phyloP scores from a whole-genome alignment of 2,329 filamentous ascomycete genomes.

The Diaporthe aspalathi region DNA sequence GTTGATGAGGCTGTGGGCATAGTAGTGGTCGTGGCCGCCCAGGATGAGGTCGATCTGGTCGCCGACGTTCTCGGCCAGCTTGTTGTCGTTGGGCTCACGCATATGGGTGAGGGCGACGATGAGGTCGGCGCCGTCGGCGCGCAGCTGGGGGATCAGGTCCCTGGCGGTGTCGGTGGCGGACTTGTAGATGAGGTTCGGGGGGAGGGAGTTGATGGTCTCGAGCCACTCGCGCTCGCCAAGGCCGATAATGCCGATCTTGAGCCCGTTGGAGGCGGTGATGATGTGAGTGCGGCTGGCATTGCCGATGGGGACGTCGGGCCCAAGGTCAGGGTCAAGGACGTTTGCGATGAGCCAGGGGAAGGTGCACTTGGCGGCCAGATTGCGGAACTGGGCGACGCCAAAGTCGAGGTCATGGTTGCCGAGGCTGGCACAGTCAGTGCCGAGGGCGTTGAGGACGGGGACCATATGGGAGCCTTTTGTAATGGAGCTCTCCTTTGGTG shows the following conservation, averaged over 20 bases:
- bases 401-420: slow-evolving; percentile 96
- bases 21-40: slow-evolving; percentile 92
- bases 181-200: slow-evolving; percentile 83
- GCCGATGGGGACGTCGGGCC: slow-evolving; percentile 78
- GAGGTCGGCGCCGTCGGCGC: slow-evolving; percentile 83
- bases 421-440: slow-evolving; percentile 83
- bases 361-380: slow-evolving; percentile 77
- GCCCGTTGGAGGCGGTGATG: slow-evolving; percentile 82
- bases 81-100: slow-evolving; percentile 89
- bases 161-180: slow-evolving; percentile 81
- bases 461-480: slow-evolving; percentile 95
- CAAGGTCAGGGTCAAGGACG: slow-evolving; percentile 84
- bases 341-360: slow-evolving; percentile 95
- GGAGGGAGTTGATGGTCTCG: slow-evolving; percentile 87
- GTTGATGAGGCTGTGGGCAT: slow-evolving; percentile 80
- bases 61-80: slow-evolving; percentile 79
- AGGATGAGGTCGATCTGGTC: slow-evolving; percentile 87
- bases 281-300: slow-evolving; percentile 81
- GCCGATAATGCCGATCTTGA: slow-evolving; percentile 88
- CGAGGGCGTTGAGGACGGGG: slow-evolving; percentile 80
- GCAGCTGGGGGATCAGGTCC: slow-evolving; percentile 78
- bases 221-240: slow-evolving; percentile 91
- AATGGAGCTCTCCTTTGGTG: slow-evolving; percentile 88
- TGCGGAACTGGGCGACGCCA: slow-evolving; percentile 82
- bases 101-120: slow-evolving; percentile 87